Evolutionary conservation across 2,329 filamentous ascomycete species (phyloP).

Genomic region (Fusarium circinatum): DNA sequence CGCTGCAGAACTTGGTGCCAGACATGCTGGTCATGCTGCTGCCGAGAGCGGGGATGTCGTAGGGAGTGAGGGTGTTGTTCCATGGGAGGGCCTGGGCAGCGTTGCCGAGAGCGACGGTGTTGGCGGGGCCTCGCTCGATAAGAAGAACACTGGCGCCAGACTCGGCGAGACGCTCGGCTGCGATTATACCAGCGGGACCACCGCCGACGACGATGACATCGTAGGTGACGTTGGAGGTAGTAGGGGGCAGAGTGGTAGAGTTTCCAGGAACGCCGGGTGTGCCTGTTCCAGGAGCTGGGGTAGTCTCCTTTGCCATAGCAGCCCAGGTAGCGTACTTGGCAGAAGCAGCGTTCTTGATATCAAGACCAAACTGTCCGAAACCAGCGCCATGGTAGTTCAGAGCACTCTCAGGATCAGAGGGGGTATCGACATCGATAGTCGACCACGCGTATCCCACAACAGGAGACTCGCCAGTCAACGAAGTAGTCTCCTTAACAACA

Average conservation of each 20-base stretch:
- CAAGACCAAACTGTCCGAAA: slow-evolving; percentile 52
- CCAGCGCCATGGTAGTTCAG: slow-evolving; percentile 54
- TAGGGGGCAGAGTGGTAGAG: slow-evolving; percentile 19
- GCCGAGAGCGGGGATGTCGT: slow-evolving; percentile 40
- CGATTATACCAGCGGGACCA: slow-evolving; percentile 42
- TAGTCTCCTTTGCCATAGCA: slow-evolving; percentile 38
- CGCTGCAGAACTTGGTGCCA: slow-evolving; percentile 42
- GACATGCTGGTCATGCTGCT: slow-evolving; percentile 40
- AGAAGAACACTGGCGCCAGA: slow-evolving; percentile 39
- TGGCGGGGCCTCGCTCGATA: slow-evolving; percentile 43
- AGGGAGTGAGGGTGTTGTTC: slow-evolving; percentile 40
- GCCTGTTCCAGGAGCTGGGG: slow-evolving; percentile 8
- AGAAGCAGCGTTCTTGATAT: slow-evolving; percentile 49
- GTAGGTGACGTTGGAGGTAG: slow-evolving; percentile 38
- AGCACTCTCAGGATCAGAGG: slow-evolving; percentile 46
- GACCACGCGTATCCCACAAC: slow-evolving; percentile 55
- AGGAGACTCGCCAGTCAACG: slow-evolving; percentile 41
- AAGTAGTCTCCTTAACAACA: slow-evolving; percentile 49
- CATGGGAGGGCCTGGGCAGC: slow-evolving; percentile 32
- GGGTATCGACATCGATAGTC: slow-evolving; percentile 46
- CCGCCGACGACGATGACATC: slow-evolving; percentile 43
- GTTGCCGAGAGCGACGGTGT: slow-evolving; percentile 40
- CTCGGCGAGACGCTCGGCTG: slow-evolving; percentile 42
- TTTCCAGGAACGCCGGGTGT: slow-evolving; percentile 17
- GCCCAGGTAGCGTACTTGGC: slow-evolving; percentile 43